These are phyloP conservation scores for Aspergillus baeticus DNA, from an alignment of 495 filamentous ascomycete genomes.

Conservation along the genomic window DNA sequence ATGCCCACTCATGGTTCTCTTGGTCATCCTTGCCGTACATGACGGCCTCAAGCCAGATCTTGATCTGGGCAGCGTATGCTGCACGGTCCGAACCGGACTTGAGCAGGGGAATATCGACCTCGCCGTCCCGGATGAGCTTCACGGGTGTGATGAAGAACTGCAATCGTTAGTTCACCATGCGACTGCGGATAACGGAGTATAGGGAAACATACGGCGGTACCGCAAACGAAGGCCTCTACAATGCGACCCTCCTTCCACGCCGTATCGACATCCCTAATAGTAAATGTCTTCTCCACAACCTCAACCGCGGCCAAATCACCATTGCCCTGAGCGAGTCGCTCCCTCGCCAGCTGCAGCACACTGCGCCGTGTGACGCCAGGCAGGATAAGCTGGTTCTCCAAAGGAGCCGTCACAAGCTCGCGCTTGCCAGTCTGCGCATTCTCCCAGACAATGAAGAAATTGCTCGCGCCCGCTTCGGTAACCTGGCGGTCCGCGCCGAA, in stretches of 20 bases:
- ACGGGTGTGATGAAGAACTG: conserved; percentile 81
- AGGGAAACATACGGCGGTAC: conserved; percentile 69
- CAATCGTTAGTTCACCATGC: conserved; percentile 7
- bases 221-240: conserved; percentile 81
- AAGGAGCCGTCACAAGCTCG: conserved; percentile 78
- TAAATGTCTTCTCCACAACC: conserved; percentile 76
- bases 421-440: conserved; percentile 59
- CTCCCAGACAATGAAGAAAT: conserved; percentile 87
- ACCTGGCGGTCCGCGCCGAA: conserved; percentile 72
- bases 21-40: conserved; percentile 85
- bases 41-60: conserved; percentile 76
- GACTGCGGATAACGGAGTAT: neutral
- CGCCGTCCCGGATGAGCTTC: conserved; percentile 68
- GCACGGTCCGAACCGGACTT: conserved; percentile 56
- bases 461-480: conserved; percentile 88
- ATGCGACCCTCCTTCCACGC: conserved; percentile 74
- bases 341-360: conserved; percentile 69
- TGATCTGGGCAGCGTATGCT: conserved; percentile 70
- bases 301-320: conserved; percentile 57
- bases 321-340: conserved; percentile 46
- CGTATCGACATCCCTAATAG: conserved; percentile 72
- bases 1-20: conserved; percentile 74
- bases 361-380: conserved; percentile 80
- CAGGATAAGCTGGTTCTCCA: conserved; percentile 79
- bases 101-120: conserved; percentile 64